Percentiles rank a stretch among this genome's conserved stretches.
Evolutionary conservation across 306 rosid genomes (phyloP).

Genomic region (Inga leiocalycina): DNA sequence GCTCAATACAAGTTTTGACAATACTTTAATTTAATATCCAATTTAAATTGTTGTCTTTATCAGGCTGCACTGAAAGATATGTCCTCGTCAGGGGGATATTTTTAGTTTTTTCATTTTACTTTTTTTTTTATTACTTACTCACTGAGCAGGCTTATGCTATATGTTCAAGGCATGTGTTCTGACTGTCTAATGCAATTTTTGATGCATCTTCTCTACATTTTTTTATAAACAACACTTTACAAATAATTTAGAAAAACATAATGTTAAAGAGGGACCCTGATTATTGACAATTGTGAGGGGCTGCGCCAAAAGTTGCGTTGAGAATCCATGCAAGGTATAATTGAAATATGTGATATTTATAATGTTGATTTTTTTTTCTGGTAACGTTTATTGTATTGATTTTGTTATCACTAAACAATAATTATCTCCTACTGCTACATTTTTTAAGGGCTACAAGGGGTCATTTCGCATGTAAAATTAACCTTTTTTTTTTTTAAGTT

Average conservation of each 20-base stretch:
- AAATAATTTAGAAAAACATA: neutral
- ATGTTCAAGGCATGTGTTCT: neutral
- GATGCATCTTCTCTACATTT: neutral
- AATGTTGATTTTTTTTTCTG: neutral
- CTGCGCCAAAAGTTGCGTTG: neutral
- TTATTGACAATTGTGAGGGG: neutral
- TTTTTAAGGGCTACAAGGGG: neutral
- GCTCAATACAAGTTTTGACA: slow-evolving; percentile 11
- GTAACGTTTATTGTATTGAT: neutral
- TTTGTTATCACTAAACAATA: neutral
- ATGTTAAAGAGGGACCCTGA: neutral
- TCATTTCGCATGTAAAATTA: neutral
- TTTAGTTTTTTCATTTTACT: neutral
- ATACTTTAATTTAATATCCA: neutral
- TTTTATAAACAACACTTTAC: neutral
- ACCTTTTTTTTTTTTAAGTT: neutral
- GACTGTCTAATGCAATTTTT: neutral
- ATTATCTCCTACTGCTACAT: neutral
- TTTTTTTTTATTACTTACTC: neutral
- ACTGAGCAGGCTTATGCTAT: neutral
- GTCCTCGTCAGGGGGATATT: slow-evolving; percentile 16
- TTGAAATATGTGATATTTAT: neutral
- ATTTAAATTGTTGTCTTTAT: neutral
- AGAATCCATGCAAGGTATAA: neutral
- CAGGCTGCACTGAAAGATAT: slow-evolving; percentile 4